Conservation (phyloP, 176 grass and related monocot species). For the Microstegium vimineum region DNA sequence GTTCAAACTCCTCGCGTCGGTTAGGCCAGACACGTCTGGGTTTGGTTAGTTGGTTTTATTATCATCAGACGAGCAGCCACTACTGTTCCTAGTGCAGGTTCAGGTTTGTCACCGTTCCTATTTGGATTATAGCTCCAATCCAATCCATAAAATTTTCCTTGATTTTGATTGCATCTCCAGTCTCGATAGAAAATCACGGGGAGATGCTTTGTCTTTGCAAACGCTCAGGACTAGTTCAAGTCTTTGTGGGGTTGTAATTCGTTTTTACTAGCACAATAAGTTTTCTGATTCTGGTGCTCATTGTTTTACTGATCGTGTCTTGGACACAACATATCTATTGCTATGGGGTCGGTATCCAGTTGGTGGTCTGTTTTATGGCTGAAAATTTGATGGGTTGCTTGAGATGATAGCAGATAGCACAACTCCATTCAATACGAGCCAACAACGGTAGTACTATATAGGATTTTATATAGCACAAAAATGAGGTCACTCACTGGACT, state of each 20-base stretch:
- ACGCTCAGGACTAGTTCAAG: no score
- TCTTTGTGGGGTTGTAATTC: neutral
- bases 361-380: no score
- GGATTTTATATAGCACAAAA: no score
- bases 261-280: no score
- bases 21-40: neutral
- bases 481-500: neutral
- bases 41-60: no score
- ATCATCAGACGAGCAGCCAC: neutral
- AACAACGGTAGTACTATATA: no score
- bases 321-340: no score
- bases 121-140: neutral
- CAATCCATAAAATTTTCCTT: neutral
- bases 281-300: neutral
- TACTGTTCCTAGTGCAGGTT: neutral
- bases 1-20: neutral
- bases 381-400: neutral
- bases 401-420: neutral
- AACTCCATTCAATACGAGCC: neutral
- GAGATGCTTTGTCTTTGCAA: neutral
- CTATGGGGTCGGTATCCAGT: no score
- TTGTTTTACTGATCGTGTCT: no score
- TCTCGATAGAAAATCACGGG: neutral
- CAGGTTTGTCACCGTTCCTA: neutral
- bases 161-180: neutral